These are phyloP conservation scores for Pseudozyma flocculosa DNA, from an alignment of 1,284 basidiomycete genomes.

Conservation along the genomic window DNA sequence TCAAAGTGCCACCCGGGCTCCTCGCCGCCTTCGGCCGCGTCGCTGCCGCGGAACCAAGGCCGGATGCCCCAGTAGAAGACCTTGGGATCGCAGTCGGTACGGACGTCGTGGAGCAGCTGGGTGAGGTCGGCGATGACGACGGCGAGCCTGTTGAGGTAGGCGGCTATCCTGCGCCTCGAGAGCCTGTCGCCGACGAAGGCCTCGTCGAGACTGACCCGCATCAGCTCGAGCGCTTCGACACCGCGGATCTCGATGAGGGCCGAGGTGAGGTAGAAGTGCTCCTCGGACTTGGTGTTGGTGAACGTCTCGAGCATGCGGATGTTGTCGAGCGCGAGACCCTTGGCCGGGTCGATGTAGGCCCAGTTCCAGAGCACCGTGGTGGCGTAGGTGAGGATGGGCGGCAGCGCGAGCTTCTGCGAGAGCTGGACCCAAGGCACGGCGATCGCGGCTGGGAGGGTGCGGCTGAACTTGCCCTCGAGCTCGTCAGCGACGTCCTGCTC, in stretches of 20 bases:
- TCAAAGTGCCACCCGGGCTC: conserved; percentile 75
- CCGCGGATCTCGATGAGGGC: conserved; percentile 89
- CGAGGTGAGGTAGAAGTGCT: conserved; percentile 84
- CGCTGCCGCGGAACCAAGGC: conserved; percentile 88
- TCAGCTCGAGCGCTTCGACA: conserved; percentile 78
- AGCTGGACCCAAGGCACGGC: conserved; percentile 71
- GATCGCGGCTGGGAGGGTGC: conserved; percentile 71
- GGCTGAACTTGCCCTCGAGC: conserved; percentile 33
- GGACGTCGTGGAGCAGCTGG: conserved; percentile 60
- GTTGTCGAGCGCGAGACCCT: conserved; percentile 49
- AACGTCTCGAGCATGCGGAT: conserved; percentile 68
- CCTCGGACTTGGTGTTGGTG: conserved; percentile 79
- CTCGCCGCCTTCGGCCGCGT: conserved; percentile 61
- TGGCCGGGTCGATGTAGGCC: conserved; percentile 59
- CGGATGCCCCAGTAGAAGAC: conserved; percentile 82
- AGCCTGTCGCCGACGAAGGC: conserved; percentile 81
- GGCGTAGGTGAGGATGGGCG: conserved; percentile 88
- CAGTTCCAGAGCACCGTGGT: conserved; percentile 94
- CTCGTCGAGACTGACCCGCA: conserved; percentile 88
- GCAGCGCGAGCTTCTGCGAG: conserved; percentile 74
- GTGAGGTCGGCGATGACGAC: conserved; percentile 64
- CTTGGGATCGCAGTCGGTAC: conserved; percentile 73
- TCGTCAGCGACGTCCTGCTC: conserved; percentile 30
- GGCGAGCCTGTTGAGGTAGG: conserved; percentile 70
- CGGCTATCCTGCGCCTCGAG: conserved; percentile 61